Percentiles rank a stretch among this genome's conserved stretches.
Conservation (phyloP, 1,139 yeast species). For the Geotrichum aggregatum region DNA sequence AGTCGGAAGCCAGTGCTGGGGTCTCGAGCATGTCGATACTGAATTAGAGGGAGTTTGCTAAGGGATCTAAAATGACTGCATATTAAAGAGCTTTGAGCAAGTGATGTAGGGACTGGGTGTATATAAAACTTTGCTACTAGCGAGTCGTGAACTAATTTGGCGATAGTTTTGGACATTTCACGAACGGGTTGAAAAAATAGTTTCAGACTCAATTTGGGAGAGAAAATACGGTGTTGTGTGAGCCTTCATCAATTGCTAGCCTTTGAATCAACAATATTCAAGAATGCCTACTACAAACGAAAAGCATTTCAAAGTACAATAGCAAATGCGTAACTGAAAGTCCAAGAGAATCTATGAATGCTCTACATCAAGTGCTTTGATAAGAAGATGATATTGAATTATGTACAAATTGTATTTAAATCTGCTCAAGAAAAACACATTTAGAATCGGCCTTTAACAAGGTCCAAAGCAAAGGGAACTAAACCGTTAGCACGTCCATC, state of each 20-base stretch:
- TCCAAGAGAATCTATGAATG: too few relatives aligned
- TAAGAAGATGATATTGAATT: not conserved
- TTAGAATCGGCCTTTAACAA: conserved; percentile 41
- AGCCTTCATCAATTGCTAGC: too few relatives aligned
- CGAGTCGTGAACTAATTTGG: conserved; percentile 26
- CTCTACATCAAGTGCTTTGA: too few relatives aligned
- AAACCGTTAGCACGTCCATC: conserved; percentile 10
- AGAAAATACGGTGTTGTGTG: too few relatives aligned
- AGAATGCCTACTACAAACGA: too few relatives aligned
- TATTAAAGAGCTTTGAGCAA: conserved; percentile 32
- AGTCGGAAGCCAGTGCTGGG: conserved; percentile 37
- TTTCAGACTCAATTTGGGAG: too few relatives aligned
- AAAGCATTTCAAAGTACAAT: too few relatives aligned
- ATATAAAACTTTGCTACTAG: conserved; percentile 32
- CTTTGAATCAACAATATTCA: too few relatives aligned
- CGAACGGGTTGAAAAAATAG: conserved; percentile 13
- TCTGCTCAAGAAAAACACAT: not conserved
- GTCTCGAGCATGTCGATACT: conserved; percentile 35
- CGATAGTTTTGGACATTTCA: conserved; percentile 20
- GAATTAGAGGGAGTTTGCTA: conserved; percentile 28
- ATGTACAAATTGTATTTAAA: not conserved
- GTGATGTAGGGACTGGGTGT: conserved; percentile 32
- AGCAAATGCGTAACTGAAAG: too few relatives aligned
- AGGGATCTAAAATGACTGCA: conserved; percentile 26
- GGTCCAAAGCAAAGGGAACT: conserved; percentile 42